Evolutionary conservation across 495 filamentous ascomycete species (phyloP).

Genomic region (Penicillium paxilli): DNA sequence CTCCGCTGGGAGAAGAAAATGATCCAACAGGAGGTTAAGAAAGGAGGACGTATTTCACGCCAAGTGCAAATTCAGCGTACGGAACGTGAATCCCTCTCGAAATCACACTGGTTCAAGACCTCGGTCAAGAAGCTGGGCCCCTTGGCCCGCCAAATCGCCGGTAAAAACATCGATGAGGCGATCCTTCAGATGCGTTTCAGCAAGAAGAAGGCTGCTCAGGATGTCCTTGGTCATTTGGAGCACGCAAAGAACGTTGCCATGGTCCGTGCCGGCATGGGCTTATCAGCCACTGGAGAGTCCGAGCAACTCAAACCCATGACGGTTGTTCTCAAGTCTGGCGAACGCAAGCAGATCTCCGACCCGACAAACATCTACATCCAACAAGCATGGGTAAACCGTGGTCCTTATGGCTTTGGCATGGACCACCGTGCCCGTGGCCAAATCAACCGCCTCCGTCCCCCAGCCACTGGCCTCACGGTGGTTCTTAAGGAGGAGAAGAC

Average conservation of each 20-base stretch:
- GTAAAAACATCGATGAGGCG: slow-evolving; percentile 89
- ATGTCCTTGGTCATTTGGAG: slow-evolving; percentile 75
- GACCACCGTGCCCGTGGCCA: slow-evolving; percentile 71
- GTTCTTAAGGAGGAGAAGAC: slow-evolving; percentile 93
- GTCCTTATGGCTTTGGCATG: slow-evolving; percentile 52
- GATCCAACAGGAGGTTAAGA: slow-evolving; percentile 68
- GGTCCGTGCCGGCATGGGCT: slow-evolving; percentile 78
- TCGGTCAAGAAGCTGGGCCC: slow-evolving; percentile 84
- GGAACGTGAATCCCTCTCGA: slow-evolving; percentile 66
- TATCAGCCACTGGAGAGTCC: slow-evolving; percentile 37
- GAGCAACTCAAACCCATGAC: slow-evolving; percentile 38
- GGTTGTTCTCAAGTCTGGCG: slow-evolving; percentile 38
- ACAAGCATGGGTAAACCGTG: slow-evolving; percentile 88
- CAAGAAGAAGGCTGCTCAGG: slow-evolving; percentile 86
- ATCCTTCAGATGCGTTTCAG: slow-evolving; percentile 93
- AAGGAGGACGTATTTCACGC: slow-evolving; percentile 65
- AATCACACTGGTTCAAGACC: slow-evolving; percentile 71
- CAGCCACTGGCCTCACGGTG: slow-evolving; percentile 74
- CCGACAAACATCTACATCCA: slow-evolving; percentile 78
- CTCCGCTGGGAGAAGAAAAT: slow-evolving; percentile 79
- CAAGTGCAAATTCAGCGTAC: slow-evolving; percentile 64
- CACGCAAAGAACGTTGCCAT: slow-evolving; percentile 76
- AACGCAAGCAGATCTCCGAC: slow-evolving; percentile 64
- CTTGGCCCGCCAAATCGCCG: slow-evolving; percentile 81
- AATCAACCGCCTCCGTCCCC: slow-evolving; percentile 60